These are phyloP conservation scores for Stellera chamaejasme DNA, from an alignment of 345 rosid species.

Conservation along the genomic window DNA sequence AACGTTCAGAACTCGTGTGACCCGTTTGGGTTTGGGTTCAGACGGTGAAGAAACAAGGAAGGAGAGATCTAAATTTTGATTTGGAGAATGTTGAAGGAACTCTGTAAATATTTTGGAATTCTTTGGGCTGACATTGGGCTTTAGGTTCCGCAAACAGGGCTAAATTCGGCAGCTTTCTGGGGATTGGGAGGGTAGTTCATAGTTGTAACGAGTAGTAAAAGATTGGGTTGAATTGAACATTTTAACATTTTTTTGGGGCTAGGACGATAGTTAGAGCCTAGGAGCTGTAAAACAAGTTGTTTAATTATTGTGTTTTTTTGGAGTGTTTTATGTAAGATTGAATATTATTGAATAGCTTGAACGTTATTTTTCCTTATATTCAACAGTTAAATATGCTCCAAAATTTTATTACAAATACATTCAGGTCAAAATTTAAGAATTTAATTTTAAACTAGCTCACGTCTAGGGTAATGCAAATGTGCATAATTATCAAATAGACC, in stretches of 20 bases:
- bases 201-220: neutral
- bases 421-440: too few relatives aligned
- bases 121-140: conserved; percentile 22
- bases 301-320: neutral
- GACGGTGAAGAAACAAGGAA: conserved; percentile 27
- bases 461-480: too few relatives aligned
- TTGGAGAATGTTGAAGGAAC: too few relatives aligned
- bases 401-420: too few relatives aligned
- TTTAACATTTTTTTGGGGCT: neutral
- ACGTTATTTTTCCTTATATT: too few relatives aligned
- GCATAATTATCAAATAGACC: too few relatives aligned
- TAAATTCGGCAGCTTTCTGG: too few relatives aligned
- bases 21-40: conserved; percentile 57
- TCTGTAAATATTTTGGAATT: conserved; percentile 35
- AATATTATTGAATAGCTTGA: too few relatives aligned
- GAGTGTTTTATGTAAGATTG: neutral
- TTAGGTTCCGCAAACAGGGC: conserved; percentile 2
- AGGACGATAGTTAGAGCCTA: too few relatives aligned
- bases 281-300: neutral
- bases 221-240: neutral
- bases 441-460: too few relatives aligned
- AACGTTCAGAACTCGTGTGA: conserved; percentile 32
- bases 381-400: too few relatives aligned
- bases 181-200: neutral
- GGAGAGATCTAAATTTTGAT: neutral